Evolutionary conservation across 768 basidiomycete genomes (phyloP).

Genomic region (Suillus plorans): DNA sequence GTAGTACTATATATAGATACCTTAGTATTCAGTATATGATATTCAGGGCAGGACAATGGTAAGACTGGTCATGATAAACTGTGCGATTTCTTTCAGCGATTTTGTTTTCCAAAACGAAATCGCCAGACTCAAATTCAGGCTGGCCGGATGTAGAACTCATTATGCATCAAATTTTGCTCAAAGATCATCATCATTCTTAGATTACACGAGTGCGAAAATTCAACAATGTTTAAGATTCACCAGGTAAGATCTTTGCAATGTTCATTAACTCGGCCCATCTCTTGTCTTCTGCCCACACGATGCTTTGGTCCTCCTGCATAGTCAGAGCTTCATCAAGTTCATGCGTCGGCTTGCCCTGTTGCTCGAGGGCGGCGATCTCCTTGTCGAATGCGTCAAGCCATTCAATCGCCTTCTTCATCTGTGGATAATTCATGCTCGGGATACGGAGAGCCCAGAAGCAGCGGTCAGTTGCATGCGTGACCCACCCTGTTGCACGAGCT

Average conservation of each 20-base stretch:
- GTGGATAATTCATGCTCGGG: conserved; percentile 44
- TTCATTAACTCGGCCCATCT: conserved; percentile 53
- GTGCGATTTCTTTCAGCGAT: too few species aligned
- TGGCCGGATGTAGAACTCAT: not conserved
- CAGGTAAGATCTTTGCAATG: conserved; percentile 30
- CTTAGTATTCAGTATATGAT: too few species aligned
- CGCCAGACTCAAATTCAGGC: not conserved
- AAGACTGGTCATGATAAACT: too few species aligned
- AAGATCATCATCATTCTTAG: not conserved
- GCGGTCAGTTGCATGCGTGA: conserved; percentile 71
- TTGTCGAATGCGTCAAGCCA: conserved; percentile 56
- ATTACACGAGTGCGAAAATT: not conserved
- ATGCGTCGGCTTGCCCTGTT: conserved; percentile 27
- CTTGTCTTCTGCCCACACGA: conserved; percentile 55
- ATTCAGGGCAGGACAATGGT: too few species aligned
- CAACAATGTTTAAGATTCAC: conserved; percentile 12
- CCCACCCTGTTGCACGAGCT: conserved; percentile 46
- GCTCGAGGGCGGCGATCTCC: conserved; percentile 43
- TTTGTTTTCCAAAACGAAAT: not conserved
- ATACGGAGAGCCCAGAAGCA: conserved; percentile 59
- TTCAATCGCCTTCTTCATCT: conserved; percentile 46
- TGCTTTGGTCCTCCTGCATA: conserved; percentile 48
- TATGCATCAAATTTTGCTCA: not conserved
- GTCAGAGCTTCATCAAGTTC: conserved; percentile 45
- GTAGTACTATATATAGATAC: too few species aligned